Evolutionary conservation across 305 asterid genomes (phyloP), one percentile per base, ranked within the genome.

Genomic region (Withania somnifera): DNA sequence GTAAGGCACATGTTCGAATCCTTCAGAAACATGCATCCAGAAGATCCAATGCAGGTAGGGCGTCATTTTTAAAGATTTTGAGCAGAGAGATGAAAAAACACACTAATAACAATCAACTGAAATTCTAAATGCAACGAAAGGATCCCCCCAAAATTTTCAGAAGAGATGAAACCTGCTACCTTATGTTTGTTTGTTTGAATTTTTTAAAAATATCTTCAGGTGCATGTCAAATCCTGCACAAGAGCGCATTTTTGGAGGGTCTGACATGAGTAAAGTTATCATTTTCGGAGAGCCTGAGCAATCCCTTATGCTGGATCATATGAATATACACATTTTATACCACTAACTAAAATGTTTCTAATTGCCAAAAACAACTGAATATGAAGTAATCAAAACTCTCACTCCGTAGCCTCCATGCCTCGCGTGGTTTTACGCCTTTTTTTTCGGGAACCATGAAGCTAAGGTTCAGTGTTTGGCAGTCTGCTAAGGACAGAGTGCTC

Each of bases 401-500:
- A n/a, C 17, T 47, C 58, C 4, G 0, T 30, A n/a, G 2, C 34
- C 3, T 30, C 34, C 34, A 30, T 4, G 34, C 4, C 34, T 30
- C 34, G 3, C 34, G 34, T 30, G 4, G 34, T 4, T 30, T 30
- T 2, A 30, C 4, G 34, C 34, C 34, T 30, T 30, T 30, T 30
- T 30, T 30, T 30, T 4, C 2, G 2, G 34, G 34, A 30, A 11
- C 20, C 3, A 45, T 45, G 56, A 68, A 80, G 56, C 85, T 84
- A 92, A 20, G 97, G 91, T 17, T 91, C 93, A 22, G 73, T 89
- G 81, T 86, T 81, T n/a, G 97, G 97, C 32, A 91, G 88, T 83
- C 93, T 87, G 83, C 89, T 89, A 22, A 93, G 90, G 30, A 93
- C 89, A 60, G 91, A 84, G 85, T 93, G 97, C 85, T 93, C 96